Base-by-base conservation (phyloP, 2,329 filamentous ascomycete species). In the Aurifilum marmelostoma region DNA sequence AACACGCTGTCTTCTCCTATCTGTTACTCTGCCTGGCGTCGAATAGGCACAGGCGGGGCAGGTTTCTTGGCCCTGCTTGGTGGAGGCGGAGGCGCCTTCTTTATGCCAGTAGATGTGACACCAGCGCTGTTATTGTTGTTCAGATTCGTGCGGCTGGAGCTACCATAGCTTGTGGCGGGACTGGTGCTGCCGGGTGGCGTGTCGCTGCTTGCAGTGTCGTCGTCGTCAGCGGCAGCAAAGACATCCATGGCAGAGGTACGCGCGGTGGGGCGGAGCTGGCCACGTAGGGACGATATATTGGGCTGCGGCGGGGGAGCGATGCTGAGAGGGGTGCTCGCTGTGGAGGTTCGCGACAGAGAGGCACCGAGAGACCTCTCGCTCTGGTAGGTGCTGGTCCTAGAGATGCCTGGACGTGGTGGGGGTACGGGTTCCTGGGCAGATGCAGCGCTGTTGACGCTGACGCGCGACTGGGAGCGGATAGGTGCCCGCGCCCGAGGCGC, bases 131-230 rank as follows among this genome's bases (percentile, higher is more conserved):
- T 82, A 12, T 82, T 77, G 67, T 43, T 43, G 18, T 47, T 47
- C 21, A 47, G 43, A 21, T 47, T 47, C 3, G 80, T 85, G 60
- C 83, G 80, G 72, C 80, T 86, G 60, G 87, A 74, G 75, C 85
- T 87, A 69, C 83, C 85, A 68, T 85, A 83, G 75, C 85, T 88
- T 0, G 86, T 88, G 2, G 85, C 83, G 0, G 86, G 86, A 73
- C 85, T 88, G 68, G 85, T 79, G 73, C 83, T 84, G 67, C 77
- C 82, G 84, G 66, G 85, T 82, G 84, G 84, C 47, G 85, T 87
- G 52, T 82, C 83, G 71, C 84, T 83, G 71, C 83, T 85, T 9
- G 78, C 77, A 12, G 82, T 85, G 67, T 85, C 82, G 71, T 87
- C 85, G 62, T 83, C 84, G 69, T 81, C 79, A 34, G 77, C 80